Evolutionary conservation across 2,329 filamentous ascomycete species (phyloP), one percentile per base, ranked within the genome.

Genomic region (Verticillium klebahnii): DNA sequence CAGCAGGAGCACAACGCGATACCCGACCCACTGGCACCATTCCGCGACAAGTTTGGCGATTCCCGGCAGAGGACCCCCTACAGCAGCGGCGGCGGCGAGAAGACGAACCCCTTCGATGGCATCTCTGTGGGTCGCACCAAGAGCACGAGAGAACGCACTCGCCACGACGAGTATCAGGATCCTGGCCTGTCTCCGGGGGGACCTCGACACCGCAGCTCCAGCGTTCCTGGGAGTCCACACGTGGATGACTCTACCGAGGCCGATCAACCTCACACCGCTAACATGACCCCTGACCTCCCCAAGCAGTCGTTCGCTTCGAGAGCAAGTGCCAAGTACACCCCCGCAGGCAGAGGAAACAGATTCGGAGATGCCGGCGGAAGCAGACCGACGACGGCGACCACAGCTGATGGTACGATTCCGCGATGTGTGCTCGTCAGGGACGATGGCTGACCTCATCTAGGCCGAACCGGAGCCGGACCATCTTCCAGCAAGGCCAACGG

Each of bases 51-150:
- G 1, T 75, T 75, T 54, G 61, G 74, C 52, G 82, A 86, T 63
- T 70, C 72, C n/a, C 78, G 84, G n/a, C 78, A 84, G 60, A 84
- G 83, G 66, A 84, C 82, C 6, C 84, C 85, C 0, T 88, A 88
- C 68, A 77, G 79, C 52, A 80, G 77, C 1, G 78, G 82, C 36
- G 78, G 82, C 14, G 84, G 85, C 37, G 86, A 88, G 70, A 87
- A 82, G 72, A 82, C 83, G 5, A 81, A 85, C 56, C 80, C 83
- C 0, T 86, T 85, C 62, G 83, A 85, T 55, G 80, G 77, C 2
- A 72, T 70, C 7, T 68, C 75, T 11, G 61, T 82, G n/a, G 73
- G 74, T 57, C 75, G 81, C n/a, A 74, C 80, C 5, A 78, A 75
- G 63, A 84, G 80, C 70, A 77, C 77, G 19, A 77, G 79, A 37